Conservation (phyloP, 2,329 filamentous ascomycete genomes). For the Aspergillus sp. region DNA sequence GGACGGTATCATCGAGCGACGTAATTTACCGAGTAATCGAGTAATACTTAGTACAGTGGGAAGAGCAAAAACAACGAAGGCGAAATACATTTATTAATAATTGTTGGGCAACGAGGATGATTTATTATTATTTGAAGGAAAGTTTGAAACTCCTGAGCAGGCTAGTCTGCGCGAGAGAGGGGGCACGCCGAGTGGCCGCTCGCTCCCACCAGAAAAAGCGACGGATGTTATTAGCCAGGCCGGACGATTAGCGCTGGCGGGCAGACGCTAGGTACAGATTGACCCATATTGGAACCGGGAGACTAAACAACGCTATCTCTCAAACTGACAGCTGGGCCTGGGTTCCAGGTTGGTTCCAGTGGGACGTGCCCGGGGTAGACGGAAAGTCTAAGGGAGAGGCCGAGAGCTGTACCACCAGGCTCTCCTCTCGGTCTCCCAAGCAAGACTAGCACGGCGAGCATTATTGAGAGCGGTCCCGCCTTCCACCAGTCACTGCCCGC, state of each 20-base stretch:
- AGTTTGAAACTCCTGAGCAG: background rate
- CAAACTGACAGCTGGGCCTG: background rate
- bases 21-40: constrained; percentile 2
- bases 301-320: constrained; percentile 1
- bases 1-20: background rate
- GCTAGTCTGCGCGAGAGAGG: background rate
- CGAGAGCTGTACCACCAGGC: constrained; percentile 7
- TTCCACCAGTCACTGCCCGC: background rate
- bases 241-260: background rate
- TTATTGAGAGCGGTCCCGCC: constrained; percentile 1
- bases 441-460: background rate
- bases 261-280: constrained; percentile 11
- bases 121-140: background rate
- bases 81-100: constrained; percentile 1
- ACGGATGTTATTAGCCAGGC: constrained; percentile 3
- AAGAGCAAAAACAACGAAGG: background rate
- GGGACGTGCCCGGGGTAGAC: constrained; percentile 12
- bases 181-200: background rate
- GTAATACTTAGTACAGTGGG: too few species aligned
- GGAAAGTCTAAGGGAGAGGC: constrained; percentile 11
- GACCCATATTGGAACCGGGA: background rate
- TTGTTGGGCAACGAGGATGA: background rate
- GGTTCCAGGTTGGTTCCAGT: constrained; percentile 7
- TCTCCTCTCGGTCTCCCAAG: background rate
- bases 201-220: constrained; percentile 5